Evolutionary conservation across 805 yeast species (phyloP).

Genomic region (Cyberlindnera americana): DNA sequence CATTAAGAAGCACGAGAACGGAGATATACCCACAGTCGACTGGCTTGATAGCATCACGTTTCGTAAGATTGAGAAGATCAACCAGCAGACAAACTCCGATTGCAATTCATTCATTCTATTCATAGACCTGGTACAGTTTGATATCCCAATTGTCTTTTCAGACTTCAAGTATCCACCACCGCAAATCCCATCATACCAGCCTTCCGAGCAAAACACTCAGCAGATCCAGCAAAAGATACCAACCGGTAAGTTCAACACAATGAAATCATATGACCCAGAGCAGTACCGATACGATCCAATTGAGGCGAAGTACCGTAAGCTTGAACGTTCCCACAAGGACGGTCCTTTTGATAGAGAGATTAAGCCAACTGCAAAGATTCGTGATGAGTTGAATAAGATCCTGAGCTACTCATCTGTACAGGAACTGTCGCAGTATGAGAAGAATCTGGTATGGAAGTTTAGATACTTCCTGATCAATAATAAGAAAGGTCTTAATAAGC

Average conservation of each 20-base stretch:
- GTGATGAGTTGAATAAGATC: conserved; percentile 69
- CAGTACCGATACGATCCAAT: conserved; percentile 71
- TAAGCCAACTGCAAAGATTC: conserved; percentile 79
- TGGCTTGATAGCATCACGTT: conserved; percentile 77
- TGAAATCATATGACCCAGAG: conserved; percentile 65
- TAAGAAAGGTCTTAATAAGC: conserved; percentile 69
- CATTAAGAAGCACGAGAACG: conserved; percentile 62
- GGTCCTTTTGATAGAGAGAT: conserved; percentile 76
- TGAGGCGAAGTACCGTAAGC: conserved; percentile 78
- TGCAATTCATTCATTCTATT: conserved; percentile 36
- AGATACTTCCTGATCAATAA: conserved; percentile 74
- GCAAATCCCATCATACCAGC: conserved; percentile 36
- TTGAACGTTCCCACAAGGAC: conserved; percentile 80
- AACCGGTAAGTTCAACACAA: conserved; percentile 32
- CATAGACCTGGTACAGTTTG: conserved; percentile 62
- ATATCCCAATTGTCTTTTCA: conserved; percentile 66
- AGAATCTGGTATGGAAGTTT: conserved; percentile 86
- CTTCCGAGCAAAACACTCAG: conserved; percentile 37
- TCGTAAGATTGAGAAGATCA: conserved; percentile 39
- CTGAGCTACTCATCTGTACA: conserved; percentile 80
- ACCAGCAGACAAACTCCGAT: conserved; percentile 24
- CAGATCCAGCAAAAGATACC: conserved; percentile 28
- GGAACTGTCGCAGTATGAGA: conserved; percentile 75
- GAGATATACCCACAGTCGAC: conserved; percentile 53
- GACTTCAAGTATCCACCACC: conserved; percentile 44